Evolutionary conservation across 2,329 filamentous ascomycete species (phyloP), one percentile per base, ranked within the genome.

Genomic region (Pseudopyrenochaeta lycopersici): DNA sequence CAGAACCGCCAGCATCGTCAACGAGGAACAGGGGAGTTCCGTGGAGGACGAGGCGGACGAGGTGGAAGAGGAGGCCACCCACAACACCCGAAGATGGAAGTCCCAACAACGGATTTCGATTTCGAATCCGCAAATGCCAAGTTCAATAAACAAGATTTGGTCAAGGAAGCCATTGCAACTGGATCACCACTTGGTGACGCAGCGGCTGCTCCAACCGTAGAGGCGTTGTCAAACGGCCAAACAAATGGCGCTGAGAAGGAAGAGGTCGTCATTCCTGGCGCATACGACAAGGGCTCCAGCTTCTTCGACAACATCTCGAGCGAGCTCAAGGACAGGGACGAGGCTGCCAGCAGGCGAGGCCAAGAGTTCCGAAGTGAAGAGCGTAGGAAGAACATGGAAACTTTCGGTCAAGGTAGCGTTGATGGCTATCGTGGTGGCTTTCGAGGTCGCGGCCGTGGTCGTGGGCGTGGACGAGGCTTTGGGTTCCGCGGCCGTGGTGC

Each of bases 291-390:
- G 78, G 84, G 88, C 4, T 87, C 81, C 3, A 97, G 92, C 1
- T 99, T 99, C 82, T 99, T 99, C 72, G 95, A 99, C 78, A 97
- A 99, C 76, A 97, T 99, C 61, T 96, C 92, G 1, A 96, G 91
- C 63, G 95, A 99, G 74, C 85, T 91, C 58, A 96, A 90, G 76
- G 95, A 99, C 62, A 87, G 95, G 38, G 88, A 91, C 46, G 91
- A 94, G 57, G 88, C 88, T 33, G 82, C 76, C 29, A 73, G 81
- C 36, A 84, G 84, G 4, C 84, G 86, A 58, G 92, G 92, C 29
- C 87, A 90, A 42, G 92, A 96, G 74, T 96, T 95, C 87, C 88
- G 95, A 48, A 89, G 88, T 33, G 92, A 98, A 75, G 95, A 98
- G 75, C 91, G 96, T 74, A 92, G 89, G 75, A 92, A 92, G 80